phyloP scores from a whole-genome alignment of 192 early-diverging fungal species.

The Backusella sp. region DNA sequence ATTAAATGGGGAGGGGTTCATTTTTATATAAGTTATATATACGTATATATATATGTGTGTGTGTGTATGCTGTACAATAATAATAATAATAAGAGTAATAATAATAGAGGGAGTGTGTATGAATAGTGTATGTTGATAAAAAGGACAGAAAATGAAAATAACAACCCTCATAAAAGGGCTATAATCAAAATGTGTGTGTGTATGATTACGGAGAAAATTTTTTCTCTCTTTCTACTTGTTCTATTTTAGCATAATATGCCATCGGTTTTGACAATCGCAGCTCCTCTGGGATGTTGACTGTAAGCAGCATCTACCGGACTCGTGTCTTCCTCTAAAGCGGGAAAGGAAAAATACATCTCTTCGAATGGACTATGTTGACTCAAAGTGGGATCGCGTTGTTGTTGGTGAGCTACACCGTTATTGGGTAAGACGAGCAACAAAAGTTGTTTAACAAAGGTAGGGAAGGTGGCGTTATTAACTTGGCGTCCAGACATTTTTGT shows the following conservation, averaged over 20 bases:
- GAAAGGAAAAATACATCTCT: constrained; percentile 17
- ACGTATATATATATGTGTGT: neutral
- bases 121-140: neutral
- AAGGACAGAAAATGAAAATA: neutral
- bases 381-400: neutral
- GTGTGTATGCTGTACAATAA: neutral
- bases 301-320: neutral
- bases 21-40: neutral
- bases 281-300: constrained; percentile 8
- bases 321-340: constrained; percentile 6
- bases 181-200: neutral
- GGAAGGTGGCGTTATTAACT: constrained; percentile 4
- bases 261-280: constrained; percentile 1
- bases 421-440: constrained; percentile 14
- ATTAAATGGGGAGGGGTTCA: neutral
- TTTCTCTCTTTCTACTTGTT: neutral
- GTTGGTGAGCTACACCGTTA: neutral
- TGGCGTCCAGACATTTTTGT: constrained; percentile 5
- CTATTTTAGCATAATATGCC: constrained; percentile 9
- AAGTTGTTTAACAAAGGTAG: constrained; percentile 15
- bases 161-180: neutral
- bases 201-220: neutral
- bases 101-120: neutral
- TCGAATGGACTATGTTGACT: constrained; percentile 10
- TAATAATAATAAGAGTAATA: neutral